Base-by-base conservation (phyloP, 176 grass and related monocot species). In the Oryza officinalis region DNA sequence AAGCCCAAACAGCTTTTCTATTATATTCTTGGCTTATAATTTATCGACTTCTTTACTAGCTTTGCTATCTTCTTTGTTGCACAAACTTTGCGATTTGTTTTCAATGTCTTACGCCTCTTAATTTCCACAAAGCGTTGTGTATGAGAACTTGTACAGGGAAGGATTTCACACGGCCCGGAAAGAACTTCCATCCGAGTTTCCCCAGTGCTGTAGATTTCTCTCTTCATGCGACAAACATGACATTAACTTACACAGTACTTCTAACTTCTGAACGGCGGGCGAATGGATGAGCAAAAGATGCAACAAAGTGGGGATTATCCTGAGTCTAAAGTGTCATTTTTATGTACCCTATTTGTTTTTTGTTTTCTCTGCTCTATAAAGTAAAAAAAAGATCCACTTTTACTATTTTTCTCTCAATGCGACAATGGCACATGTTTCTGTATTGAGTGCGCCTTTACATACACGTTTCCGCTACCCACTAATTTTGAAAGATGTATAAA, bases 1-100 rank as follows among this genome's bases (percentile, higher is more conserved):
- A 71, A 35, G 10, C 72, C 67, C 47, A 59, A 76, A 37, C 37
- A 82, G 49, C 71, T 63, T 77, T 33, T 54, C 38, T 84, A 63
- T 64, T 61, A 45, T 76, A 37, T 27, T 52, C 13, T 52, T 76
- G 23, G 47, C 28, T n/a, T 81, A 57, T 10, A 70, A 81, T 74
- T 28, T 63, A 37, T 65, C 27, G 32, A 65, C 59, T 83, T 35
- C 80, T 81, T 69, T 66, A 83, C 25, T 65, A 65, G 13, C 59
- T 83, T 65, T 14, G 2, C 71, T 83, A 12, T 65, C 20, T 83
- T 22, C 31, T 83, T 20, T 83, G 28, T 75, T 27, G 15, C 57
- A 77, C 43, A 45, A 45, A 33, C 37, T 57, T 35, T 70, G 15
- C 43, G 44, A 59, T 61, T 76, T 14, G 37, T 17, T 72, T 46